Evolutionary conservation across 208 protist genomes (phyloP).

Genomic region (Polymyxa betae): DNA sequence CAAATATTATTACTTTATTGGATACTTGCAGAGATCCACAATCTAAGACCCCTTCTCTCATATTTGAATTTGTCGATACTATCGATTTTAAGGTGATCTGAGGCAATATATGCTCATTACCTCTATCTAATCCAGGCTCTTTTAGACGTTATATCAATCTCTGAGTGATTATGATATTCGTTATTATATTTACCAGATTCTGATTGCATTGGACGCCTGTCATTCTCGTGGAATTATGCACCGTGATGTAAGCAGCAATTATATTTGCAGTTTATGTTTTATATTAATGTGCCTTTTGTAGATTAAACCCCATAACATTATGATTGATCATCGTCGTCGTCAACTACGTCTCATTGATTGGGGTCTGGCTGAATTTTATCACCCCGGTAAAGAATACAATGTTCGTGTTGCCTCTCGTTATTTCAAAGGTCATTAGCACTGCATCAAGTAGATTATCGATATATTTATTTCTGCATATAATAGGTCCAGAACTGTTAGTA

Average conservation of each 20-base stretch:
- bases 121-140: slow-evolving; percentile 59
- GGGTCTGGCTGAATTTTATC: slow-evolving; percentile 98
- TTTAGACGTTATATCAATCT: slow-evolving; percentile 90
- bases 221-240: slow-evolving; percentile 95
- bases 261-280: background rate
- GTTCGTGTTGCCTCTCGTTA: slow-evolving; percentile 97
- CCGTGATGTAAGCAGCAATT: slow-evolving; percentile 83
- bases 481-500: slow-evolving; percentile 91
- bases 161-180: slow-evolving; percentile 95
- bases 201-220: slow-evolving; percentile 70
- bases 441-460: background rate
- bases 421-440: slow-evolving; percentile 87
- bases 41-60: slow-evolving; percentile 91
- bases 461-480: background rate
- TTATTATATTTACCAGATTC: slow-evolving; percentile 96
- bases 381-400: slow-evolving; percentile 92
- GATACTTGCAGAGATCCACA: slow-evolving; percentile 93
- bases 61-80: slow-evolving; percentile 98
- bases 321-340: slow-evolving; percentile 95
- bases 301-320: slow-evolving; percentile 96
- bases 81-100: slow-evolving; percentile 77
- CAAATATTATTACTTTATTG: slow-evolving; percentile 96
- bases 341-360: slow-evolving; percentile 89
- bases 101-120: background rate
- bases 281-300: background rate